phyloP scores from a whole-genome alignment of 495 filamentous ascomycete species.

The Penicillium herquei region DNA sequence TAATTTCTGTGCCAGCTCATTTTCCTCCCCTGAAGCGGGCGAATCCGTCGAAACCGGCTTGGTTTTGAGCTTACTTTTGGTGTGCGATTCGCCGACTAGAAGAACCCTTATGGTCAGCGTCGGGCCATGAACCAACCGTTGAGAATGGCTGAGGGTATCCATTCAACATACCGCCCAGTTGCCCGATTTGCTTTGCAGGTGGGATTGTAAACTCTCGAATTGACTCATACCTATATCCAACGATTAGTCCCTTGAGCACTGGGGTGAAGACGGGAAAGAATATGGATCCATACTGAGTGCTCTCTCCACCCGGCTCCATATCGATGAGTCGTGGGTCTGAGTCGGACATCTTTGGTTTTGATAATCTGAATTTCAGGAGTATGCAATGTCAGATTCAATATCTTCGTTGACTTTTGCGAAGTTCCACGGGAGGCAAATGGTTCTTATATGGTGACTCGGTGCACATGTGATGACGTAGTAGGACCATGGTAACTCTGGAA shows the following conservation, averaged over 20 bases:
- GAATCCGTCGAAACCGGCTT: slow-evolving; percentile 8
- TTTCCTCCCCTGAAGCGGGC: slow-evolving; percentile 20
- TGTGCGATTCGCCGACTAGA: slow-evolving; percentile 26
- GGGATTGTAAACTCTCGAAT: slow-evolving; percentile 47
- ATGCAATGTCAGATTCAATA: too few species aligned
- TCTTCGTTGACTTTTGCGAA: too few species aligned
- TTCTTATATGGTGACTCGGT: too few species aligned
- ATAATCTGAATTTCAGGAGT: too few species aligned
- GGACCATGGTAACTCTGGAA: too few species aligned
- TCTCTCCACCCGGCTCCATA: slow-evolving; percentile 61
- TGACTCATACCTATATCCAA: slow-evolving; percentile 56
- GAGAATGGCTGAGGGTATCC: too few species aligned
- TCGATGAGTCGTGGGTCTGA: slow-evolving; percentile 52
- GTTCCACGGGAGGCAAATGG: not conserved
- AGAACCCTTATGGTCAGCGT: not conserved
- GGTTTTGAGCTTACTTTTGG: slow-evolving; percentile 28
- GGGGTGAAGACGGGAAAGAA: not conserved
- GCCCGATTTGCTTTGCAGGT: slow-evolving; percentile 55
- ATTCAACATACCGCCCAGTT: slow-evolving; percentile 49
- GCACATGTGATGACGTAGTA: too few species aligned
- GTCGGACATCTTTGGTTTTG: slow-evolving; percentile 21
- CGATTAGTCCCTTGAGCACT: too few species aligned
- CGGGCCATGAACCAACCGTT: too few species aligned
- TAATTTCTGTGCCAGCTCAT: slow-evolving; percentile 29
- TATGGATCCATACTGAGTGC: slow-evolving; percentile 51